Conservation (phyloP, 495 filamentous ascomycete species). For the Talaromyces trachyspermus region DNA sequence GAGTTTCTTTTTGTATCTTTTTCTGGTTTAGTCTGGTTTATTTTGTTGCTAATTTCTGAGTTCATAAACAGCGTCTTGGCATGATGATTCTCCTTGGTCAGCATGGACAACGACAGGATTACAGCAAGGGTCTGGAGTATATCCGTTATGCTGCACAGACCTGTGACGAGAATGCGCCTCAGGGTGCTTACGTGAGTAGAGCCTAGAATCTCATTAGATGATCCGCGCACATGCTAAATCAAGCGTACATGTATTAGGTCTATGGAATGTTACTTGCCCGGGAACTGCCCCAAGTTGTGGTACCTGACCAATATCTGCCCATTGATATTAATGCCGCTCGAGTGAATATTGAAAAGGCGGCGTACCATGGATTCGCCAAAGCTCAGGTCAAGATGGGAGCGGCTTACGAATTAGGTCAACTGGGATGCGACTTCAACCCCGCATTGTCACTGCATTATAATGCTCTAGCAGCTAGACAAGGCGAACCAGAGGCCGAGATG, state of each 20-base stretch:
- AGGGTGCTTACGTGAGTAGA: conserved; percentile 74
- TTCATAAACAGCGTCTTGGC: conserved; percentile 69
- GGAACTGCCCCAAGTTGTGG: conserved; percentile 77
- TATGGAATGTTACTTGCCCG: conserved; percentile 91
- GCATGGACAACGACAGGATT: conserved; percentile 80
- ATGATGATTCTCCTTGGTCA: conserved; percentile 98
- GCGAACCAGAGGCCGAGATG: conserved; percentile 86
- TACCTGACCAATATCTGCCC: conserved; percentile 68
- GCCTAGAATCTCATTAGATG: neutral
- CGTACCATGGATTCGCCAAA: conserved; percentile 93
- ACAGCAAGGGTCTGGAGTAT: conserved; percentile 65
- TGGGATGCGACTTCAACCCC: conserved; percentile 93
- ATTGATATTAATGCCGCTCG: conserved; percentile 68
- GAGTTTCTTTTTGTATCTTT: conserved; percentile 21
- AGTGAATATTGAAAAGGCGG: conserved; percentile 91
- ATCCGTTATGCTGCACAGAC: conserved; percentile 76
- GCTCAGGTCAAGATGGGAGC: conserved; percentile 97
- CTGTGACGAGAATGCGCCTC: conserved; percentile 94
- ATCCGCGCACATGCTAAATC: neutral
- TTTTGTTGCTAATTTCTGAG: conserved; percentile 16
- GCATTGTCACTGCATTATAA: conserved; percentile 92
- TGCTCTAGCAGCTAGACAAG: conserved; percentile 82
- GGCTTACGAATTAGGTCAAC: conserved; percentile 87
- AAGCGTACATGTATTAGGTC: conserved; percentile 38
- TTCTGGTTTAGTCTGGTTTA: neutral